phyloP scores from a whole-genome alignment of 1,284 basidiomycete genomes.

The Calocybe gambosa region DNA sequence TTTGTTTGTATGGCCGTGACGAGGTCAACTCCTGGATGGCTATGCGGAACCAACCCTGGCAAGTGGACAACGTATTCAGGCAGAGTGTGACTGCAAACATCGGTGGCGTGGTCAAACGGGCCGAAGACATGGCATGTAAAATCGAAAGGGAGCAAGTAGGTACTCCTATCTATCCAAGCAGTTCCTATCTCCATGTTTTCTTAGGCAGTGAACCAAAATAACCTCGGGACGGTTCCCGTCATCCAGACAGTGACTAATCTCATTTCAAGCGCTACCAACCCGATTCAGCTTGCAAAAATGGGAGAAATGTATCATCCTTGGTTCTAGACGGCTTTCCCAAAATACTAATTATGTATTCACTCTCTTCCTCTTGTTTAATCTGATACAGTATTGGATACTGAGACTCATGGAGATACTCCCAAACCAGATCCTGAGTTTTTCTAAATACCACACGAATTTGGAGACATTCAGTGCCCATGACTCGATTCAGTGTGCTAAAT shows the following conservation, averaged over 20 bases:
- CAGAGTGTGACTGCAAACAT: constrained; percentile 70
- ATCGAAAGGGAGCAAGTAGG: constrained; percentile 73
- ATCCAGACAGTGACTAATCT: constrained; percentile 82
- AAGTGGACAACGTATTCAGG: constrained; percentile 59
- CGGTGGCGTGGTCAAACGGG: constrained; percentile 78
- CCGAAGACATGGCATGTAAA: constrained; percentile 83
- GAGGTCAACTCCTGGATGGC: constrained; percentile 79
- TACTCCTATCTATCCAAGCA: constrained; percentile 5
- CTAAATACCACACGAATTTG: no score
- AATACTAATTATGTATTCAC: no score
- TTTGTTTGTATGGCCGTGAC: constrained; percentile 89
- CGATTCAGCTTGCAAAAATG: constrained; percentile 74
- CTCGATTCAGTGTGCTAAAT: no score
- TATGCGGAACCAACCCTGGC: constrained; percentile 43
- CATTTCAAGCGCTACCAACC: constrained; percentile 73
- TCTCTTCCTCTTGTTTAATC: no score
- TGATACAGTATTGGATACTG: no score
- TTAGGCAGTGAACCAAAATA: constrained; percentile 27
- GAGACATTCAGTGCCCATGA: no score
- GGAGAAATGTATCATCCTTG: constrained; percentile 78
- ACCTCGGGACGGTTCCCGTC: constrained; percentile 45
- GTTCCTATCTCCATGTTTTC: not conserved
- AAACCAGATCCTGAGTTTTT: no score
- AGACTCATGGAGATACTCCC: no score
- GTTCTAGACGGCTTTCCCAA: constrained; percentile 47